Conservation (phyloP, 352 stramenopile genomes). For the Globisporangium spinosum region DNA sequence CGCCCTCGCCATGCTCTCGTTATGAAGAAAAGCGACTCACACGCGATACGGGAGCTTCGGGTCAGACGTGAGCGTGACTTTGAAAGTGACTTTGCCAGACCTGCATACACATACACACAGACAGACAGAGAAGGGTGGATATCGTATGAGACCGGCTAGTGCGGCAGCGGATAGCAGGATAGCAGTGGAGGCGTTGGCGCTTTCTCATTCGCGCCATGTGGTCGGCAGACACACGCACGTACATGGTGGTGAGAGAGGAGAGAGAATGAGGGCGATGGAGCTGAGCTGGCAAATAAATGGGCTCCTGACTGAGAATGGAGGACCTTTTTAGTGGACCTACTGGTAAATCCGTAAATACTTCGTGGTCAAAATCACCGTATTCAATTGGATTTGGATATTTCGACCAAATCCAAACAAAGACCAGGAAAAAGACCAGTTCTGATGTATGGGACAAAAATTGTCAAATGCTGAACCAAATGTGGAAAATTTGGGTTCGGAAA, state of each 20-base stretch:
- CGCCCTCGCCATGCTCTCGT: background rate
- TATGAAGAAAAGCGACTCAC: constrained; percentile 23
- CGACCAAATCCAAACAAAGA: too few species aligned
- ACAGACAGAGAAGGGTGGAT: background rate
- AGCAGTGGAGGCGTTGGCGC: background rate
- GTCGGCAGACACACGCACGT: background rate
- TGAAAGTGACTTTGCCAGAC: constrained; percentile 82
- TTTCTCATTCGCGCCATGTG: background rate
- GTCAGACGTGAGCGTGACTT: constrained; percentile 86
- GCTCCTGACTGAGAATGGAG: too few species aligned
- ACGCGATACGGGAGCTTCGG: constrained; percentile 82
- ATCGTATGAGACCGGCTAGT: background rate
- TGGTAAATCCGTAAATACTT: too few species aligned
- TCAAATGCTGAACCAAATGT: too few species aligned
- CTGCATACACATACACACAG: constrained; percentile 13
- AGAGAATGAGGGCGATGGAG: background rate
- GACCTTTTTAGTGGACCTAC: too few species aligned
- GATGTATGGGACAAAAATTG: too few species aligned
- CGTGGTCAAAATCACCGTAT: too few species aligned
- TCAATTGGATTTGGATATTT: too few species aligned
- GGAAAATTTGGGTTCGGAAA: too few species aligned
- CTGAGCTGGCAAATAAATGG: background rate
- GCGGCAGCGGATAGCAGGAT: background rate
- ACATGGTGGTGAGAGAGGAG: background rate
- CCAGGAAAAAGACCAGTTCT: too few species aligned